Conservation (phyloP, 2,329 filamentous ascomycete species). For the Colletotrichum endophyticum region DNA sequence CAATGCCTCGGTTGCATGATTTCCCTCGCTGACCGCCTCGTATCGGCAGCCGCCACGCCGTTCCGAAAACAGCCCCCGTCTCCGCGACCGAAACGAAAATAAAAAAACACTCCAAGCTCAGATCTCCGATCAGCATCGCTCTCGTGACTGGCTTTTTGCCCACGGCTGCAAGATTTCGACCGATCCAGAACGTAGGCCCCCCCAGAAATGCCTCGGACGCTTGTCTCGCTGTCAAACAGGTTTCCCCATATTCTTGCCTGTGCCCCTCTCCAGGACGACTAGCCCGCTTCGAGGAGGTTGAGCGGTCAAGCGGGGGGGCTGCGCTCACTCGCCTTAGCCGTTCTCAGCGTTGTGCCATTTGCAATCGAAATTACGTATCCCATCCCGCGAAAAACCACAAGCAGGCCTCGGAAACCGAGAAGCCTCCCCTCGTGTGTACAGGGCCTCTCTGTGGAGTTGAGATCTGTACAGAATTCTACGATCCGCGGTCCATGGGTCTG, state of each 20-base stretch:
- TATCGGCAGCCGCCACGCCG: not conserved
- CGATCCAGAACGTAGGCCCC: not conserved
- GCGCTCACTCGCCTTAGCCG: not conserved
- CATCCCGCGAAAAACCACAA: not conserved
- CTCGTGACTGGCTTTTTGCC: not conserved
- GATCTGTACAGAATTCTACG: slow-evolving; percentile 4
- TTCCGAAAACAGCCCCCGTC: slow-evolving; percentile 8
- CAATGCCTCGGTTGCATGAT: not conserved
- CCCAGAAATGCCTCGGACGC: not conserved
- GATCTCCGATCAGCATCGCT: not conserved
- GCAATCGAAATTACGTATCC: not conserved
- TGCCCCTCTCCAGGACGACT: not conserved
- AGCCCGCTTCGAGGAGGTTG: not conserved
- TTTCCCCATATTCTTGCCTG: not conserved
- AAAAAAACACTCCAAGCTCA: not conserved
- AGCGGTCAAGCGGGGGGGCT: not conserved
- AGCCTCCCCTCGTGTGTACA: not conserved
- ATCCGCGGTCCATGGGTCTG: not conserved
- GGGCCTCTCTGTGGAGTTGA: not conserved
- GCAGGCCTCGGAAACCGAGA: not conserved
- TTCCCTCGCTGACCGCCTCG: not conserved
- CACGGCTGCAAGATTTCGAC: not conserved
- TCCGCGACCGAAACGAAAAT: not conserved
- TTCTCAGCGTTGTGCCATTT: slow-evolving; percentile 1
- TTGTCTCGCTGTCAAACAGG: not conserved